Conservation (phyloP, 306 rosid species). For the Luffa acutangula region DNA sequence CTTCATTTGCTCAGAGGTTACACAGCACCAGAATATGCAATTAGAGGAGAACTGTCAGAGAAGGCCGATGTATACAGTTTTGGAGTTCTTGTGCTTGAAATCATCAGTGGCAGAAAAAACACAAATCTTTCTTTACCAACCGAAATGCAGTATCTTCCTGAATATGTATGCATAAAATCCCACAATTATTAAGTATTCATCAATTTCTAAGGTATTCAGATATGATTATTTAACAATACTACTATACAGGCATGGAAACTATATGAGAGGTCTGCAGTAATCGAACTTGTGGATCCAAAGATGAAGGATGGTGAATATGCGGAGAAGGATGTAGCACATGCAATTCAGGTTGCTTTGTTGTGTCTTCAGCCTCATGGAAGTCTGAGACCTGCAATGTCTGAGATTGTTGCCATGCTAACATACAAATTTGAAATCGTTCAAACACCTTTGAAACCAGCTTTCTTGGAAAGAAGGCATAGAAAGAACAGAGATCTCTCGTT, state of each 20-base stretch:
- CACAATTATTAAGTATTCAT: neutral
- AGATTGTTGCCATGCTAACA: slow-evolving; percentile 62
- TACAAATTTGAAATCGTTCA: slow-evolving; percentile 37
- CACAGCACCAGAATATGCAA: slow-evolving; percentile 92
- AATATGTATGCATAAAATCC: slow-evolving; percentile 38
- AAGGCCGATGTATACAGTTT: slow-evolving; percentile 88
- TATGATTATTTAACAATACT: neutral
- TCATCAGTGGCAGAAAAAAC: slow-evolving; percentile 63
- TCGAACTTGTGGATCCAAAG: slow-evolving; percentile 51
- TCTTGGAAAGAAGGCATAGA: slow-evolving; percentile 38
- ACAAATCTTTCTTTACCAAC: slow-evolving; percentile 66
- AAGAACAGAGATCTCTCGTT: slow-evolving; percentile 38
- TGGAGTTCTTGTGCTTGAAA: slow-evolving; percentile 91
- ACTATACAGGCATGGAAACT: slow-evolving; percentile 64
- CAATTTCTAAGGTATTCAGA: neutral
- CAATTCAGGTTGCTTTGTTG: slow-evolving; percentile 57
- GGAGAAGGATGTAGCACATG: slow-evolving; percentile 53
- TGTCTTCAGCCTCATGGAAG: slow-evolving; percentile 68
- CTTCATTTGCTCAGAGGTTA: slow-evolving; percentile 50
- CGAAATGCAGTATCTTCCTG: slow-evolving; percentile 83
- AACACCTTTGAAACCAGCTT: slow-evolving; percentile 48
- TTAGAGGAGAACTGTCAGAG: slow-evolving; percentile 75
- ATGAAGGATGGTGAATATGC: slow-evolving; percentile 35
- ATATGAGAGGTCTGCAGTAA: slow-evolving; percentile 37
- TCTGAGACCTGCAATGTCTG: slow-evolving; percentile 79